phyloP scores from a whole-genome alignment of 1,284 basidiomycete genomes.

The Cutaneotrichosporon cavernicola region DNA sequence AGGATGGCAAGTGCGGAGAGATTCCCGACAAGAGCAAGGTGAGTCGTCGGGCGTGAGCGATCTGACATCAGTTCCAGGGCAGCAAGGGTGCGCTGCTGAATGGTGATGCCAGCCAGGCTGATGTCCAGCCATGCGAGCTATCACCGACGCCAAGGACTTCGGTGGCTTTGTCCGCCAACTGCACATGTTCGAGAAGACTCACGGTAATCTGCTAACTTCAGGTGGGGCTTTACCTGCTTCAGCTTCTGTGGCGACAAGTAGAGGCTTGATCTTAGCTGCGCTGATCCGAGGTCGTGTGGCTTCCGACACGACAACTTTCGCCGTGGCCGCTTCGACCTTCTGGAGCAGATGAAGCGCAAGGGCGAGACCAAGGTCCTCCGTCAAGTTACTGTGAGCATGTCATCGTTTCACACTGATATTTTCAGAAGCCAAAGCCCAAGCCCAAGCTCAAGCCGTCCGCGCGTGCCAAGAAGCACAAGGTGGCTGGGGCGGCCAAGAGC shows the following conservation, averaged over 20 bases:
- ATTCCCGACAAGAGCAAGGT: constrained; percentile 18
- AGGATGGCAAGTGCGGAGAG: constrained; percentile 13
- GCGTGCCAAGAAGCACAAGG: not conserved
- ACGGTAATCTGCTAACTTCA: not conserved
- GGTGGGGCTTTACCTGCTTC: constrained; percentile 24
- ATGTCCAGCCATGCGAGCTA: constrained; percentile 22
- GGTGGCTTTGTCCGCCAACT: constrained; percentile 26
- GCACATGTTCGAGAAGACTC: constrained; percentile 18
- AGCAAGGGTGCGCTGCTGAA: constrained; percentile 14
- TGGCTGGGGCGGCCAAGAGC: not conserved
- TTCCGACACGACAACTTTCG: constrained; percentile 17
- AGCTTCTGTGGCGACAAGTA: constrained; percentile 7
- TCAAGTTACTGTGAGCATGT: not conserved
- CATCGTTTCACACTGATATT: not conserved
- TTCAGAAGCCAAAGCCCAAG: not conserved
- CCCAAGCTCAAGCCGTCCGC: constrained; percentile 1
- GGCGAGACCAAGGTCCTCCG: constrained; percentile 13
- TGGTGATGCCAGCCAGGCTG: not conserved
- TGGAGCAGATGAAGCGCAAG: constrained; percentile 18
- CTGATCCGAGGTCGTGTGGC: constrained; percentile 18
- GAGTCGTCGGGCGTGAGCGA: not conserved
- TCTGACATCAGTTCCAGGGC: constrained; percentile 19
- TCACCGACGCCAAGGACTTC: constrained; percentile 20
- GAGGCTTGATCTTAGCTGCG: not conserved
- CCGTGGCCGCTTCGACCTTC: constrained; percentile 11